Conservation (phyloP, 257 asterid genomes). For the Capsicum baccatum region DNA sequence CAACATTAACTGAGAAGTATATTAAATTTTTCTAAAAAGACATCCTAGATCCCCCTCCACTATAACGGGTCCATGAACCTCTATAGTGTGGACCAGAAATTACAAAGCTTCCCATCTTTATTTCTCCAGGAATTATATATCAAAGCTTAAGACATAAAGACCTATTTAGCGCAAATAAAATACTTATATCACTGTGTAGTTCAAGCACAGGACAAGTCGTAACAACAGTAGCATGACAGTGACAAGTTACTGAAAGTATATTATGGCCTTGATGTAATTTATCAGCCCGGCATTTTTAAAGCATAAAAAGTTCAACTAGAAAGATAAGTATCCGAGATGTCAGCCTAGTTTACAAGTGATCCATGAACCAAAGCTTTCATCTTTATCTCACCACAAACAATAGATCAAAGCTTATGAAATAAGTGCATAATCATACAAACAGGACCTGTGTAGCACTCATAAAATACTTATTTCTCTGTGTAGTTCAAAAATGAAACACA, state of each 20-base stretch:
- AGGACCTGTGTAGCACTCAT: background rate
- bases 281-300: background rate
- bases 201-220: background rate
- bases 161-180: background rate
- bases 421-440: background rate
- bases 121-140: background rate
- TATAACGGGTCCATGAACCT: background rate
- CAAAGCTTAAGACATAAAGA: background rate
- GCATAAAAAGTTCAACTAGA: background rate
- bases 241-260: conserved; percentile 17
- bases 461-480: background rate
- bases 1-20: conserved; percentile 17
- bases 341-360: background rate
- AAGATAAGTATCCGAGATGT: background rate
- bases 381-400: background rate
- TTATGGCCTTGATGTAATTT: background rate
- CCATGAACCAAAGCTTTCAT: background rate
- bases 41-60: background rate
- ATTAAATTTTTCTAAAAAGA: background rate
- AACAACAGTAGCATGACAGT: background rate
- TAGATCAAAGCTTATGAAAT: conserved; percentile 9
- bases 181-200: background rate
- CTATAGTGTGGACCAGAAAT: background rate
- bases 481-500: conserved; percentile 14
- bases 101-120: background rate